Base-by-base conservation (phyloP, 495 filamentous ascomycete genomes). In the Bombardia bombarda region DNA sequence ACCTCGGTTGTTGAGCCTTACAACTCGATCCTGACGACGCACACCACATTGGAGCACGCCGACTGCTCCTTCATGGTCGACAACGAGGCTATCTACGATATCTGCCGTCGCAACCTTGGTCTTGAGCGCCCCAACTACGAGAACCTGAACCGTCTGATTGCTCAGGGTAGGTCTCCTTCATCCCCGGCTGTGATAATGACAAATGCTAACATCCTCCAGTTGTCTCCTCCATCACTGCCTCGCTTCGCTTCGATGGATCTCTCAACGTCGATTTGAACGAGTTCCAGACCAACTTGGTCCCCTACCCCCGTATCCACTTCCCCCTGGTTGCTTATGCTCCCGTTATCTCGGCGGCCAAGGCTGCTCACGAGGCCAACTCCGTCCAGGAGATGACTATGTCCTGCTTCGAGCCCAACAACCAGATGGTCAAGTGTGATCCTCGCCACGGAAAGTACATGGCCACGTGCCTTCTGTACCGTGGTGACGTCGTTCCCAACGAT, bases 361-460 rank as follows among this genome's bases (percentile, higher is more conserved):
- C 87, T 47, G 80, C 88, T 21, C 92, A 98, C 74, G 92, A 98
- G 73, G 80, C 86, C 70, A 90, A 90, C 78, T 87, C 83, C 51
- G 84, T 93, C 21, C 75, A 80, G 52, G 87, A 93, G 62, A 75
- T 94, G 60, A 92, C 87, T 55, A 87, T 86, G 77, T 83, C 87
- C 50, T 93, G 87, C 80, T 84, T 80, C 62, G 76, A 80, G 58
- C 77, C 86, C 49, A 79, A 88, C 60, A 75, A 78, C 61, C 92
- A 97, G 81, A 97, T 97, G 92, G 92, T 98, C 60, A 95, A 95
- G 78, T 98, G 92, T 68, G 90, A 98, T 65, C 93, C 92, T 49
- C 87, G 88, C 61, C 90, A 94, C 65, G 92, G 92, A 65, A 97
- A 97, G 79, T 98, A 97, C 79, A 98, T 98, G 92, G 92, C 92